Base-by-base conservation (phyloP, 2,329 filamentous ascomycete species). In the Sporothrix phasma region DNA sequence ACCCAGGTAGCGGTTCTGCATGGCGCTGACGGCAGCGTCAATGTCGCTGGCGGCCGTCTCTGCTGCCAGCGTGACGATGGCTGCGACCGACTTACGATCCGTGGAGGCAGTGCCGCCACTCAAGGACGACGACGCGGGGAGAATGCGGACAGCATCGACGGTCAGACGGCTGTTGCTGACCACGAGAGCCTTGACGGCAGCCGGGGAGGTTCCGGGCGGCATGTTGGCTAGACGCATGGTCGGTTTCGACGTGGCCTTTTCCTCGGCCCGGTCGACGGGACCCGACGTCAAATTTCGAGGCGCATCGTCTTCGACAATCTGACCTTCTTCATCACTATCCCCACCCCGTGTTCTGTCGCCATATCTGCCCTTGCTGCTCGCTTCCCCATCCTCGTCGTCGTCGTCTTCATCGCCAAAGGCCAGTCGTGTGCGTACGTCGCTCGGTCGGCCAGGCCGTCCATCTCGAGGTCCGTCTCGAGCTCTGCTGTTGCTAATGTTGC, bases 1-100 rank as follows among this genome's bases (percentile, higher is more conserved):
- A 17, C 92, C 92, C 17, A 96, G 78, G 72, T 97, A 96, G 68
- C 83, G 85, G 68, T 94, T 92, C 72, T 95, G 90, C 37, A 96
- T 77, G 3, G 83, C 77, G 71, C 86, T 93, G 61, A 96, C 89
- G 0, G 87, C 84, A 3, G 84, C 81, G 71, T 97, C 92, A 62
- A 97, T 92, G 64, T 95, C 90, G 26, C 87, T 88, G 0, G 88
- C 88, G 0, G 91, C 84, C 0, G 91, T 94, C 68, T 94, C 90
- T 65, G 88, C 86, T 1, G 88, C 86, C 34, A 96, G 76, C 0
- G 88, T 92, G 53, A 94, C 88, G 69, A 96, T 90, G 4, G 91
- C 91, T 17, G 89, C 82, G 39, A 85, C 81, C 1, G 87, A 88
- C 71, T 86, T 92, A 65, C 88, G 83, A 69, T 92, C 88, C 2